Evolutionary conservation across 2,329 filamentous ascomycete species (phyloP), one percentile per base, ranked within the genome.

Genomic region (Graphium sp.): DNA sequence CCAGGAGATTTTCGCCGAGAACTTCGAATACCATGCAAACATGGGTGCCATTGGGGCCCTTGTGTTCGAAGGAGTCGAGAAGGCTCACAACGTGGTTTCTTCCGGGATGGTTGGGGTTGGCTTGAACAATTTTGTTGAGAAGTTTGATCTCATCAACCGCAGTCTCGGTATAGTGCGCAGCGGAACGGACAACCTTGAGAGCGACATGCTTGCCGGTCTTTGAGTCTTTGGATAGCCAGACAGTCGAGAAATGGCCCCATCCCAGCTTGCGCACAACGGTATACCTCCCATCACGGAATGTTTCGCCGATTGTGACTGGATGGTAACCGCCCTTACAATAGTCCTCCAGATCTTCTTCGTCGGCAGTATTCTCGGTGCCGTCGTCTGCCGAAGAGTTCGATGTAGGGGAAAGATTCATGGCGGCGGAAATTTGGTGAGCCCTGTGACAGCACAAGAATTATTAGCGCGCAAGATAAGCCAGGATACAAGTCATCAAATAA

Each of bases 1-100:
- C 87, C 30, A 95, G 59, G 37, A 95, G 56, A 47, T 95, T 95
- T 64, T 95, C 85, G 30, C 89, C 89, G 32, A 98, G 56, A 4
- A 98, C 89, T 52, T 98, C 89, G 44, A 98, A 98, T 6, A 98
- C 89, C 87, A 98, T 95, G 60, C 89, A 98, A 34, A 95, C 84
- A 47, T 98, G 89, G 29, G 83, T 79, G 26, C 89, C 89, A 46
- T 98, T 91, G 24, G 87, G 87, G 7, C 89, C 89, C 52, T 91
- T 91, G 58, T 95, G 89, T 50, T 94, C 87, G 51, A 98, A 98
- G 0, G 83, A 93, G 53, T 95, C 87, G 41, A 95, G 68, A 22
- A 98, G 65, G 52, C 84, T 93, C 50, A 98, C 89, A 38, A 95
- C 89, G 46, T 95, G 87, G 51, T 81, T 81, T 40, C 87, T 77